Percentiles rank a stretch among this genome's conserved stretches.
Evolutionary conservation across 1,284 basidiomycete genomes (phyloP).

Genomic region (Austroboletus novae-zelandiae): DNA sequence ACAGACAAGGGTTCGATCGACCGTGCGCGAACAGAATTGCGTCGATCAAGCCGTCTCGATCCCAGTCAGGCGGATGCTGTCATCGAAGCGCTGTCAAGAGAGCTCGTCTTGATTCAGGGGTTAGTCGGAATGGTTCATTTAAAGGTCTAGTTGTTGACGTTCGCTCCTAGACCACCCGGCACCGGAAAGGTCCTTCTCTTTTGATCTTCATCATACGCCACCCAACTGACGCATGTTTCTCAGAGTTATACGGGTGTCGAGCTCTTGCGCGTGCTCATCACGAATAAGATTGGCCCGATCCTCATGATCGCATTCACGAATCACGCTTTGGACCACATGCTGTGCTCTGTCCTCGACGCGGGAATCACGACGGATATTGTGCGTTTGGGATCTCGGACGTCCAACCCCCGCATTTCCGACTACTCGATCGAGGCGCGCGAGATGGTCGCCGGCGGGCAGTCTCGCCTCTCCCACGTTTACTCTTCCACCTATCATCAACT

Average conservation of each 20-base stretch:
- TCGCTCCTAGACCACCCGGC: slow-evolving; percentile 57
- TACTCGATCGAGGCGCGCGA: slow-evolving; percentile 60
- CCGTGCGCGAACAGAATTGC: slow-evolving; percentile 41
- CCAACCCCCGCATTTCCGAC: slow-evolving; percentile 55
- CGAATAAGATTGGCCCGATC: slow-evolving; percentile 51
- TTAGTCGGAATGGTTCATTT: slow-evolving; percentile 30
- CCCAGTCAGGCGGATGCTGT: slow-evolving; percentile 67
- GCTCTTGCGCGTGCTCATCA: slow-evolving; percentile 59
- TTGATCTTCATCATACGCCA: not conserved
- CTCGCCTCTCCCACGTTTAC: slow-evolving; percentile 39
- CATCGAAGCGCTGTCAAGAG: slow-evolving; percentile 55
- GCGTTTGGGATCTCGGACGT: slow-evolving; percentile 59
- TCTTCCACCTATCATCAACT: slow-evolving; percentile 37
- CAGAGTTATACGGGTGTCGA: slow-evolving; percentile 68
- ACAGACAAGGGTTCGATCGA: slow-evolving; percentile 25
- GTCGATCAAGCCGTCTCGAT: slow-evolving; percentile 52
- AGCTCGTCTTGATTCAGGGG: slow-evolving; percentile 71
- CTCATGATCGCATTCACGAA: slow-evolving; percentile 74
- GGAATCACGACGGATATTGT: slow-evolving; percentile 60
- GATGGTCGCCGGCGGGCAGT: slow-evolving; percentile 37
- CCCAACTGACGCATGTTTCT: not conserved
- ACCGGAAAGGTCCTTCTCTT: slow-evolving; percentile 60
- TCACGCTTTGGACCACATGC: slow-evolving; percentile 72
- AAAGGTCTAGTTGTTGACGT: not conserved
- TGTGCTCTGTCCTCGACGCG: slow-evolving; percentile 58